Evolutionary conservation across 164 flowering plant species (phyloP).

Genomic region (Cinnamomum chago): DNA sequence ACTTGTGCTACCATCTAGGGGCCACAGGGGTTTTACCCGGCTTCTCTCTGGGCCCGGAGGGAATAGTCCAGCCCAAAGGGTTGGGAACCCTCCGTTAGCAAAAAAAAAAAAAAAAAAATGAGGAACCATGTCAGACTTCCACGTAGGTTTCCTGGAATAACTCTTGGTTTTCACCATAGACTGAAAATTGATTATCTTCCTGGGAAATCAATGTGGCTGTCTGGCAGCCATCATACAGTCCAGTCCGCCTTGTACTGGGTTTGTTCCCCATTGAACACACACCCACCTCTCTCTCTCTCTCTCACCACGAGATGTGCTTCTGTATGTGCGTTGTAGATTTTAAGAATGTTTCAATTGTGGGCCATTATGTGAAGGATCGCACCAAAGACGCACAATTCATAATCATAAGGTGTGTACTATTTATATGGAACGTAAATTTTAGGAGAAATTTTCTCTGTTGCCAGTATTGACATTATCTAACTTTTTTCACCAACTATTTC

Average conservation of each 20-base stretch:
- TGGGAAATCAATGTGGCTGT: not conserved
- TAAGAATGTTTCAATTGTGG: constrained; percentile 97
- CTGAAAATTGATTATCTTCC: not conserved
- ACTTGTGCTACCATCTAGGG: no score
- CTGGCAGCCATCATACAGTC: not conserved
- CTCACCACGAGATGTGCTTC: not conserved
- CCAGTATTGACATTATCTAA: not conserved
- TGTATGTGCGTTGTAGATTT: constrained; percentile 50
- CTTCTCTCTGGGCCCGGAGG: no score
- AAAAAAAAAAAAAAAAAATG: no score
- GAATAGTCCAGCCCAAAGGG: no score
- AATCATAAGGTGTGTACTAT: constrained; percentile 65
- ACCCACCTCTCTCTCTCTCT: not conserved
- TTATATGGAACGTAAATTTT: not conserved
- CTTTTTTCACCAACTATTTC: not conserved
- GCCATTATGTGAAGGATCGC: constrained; percentile 97
- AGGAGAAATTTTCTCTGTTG: no score
- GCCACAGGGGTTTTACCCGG: no score
- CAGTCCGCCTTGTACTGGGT: not conserved
- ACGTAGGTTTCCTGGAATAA: not conserved
- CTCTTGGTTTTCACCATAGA: not conserved
- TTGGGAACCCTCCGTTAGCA: no score
- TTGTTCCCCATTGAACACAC: no score
- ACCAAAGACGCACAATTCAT: constrained; percentile 97
- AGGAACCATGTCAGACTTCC: not conserved